Evolutionary conservation across 495 filamentous ascomycete species (phyloP).

Genomic region (Talaromyces borbonicus): DNA sequence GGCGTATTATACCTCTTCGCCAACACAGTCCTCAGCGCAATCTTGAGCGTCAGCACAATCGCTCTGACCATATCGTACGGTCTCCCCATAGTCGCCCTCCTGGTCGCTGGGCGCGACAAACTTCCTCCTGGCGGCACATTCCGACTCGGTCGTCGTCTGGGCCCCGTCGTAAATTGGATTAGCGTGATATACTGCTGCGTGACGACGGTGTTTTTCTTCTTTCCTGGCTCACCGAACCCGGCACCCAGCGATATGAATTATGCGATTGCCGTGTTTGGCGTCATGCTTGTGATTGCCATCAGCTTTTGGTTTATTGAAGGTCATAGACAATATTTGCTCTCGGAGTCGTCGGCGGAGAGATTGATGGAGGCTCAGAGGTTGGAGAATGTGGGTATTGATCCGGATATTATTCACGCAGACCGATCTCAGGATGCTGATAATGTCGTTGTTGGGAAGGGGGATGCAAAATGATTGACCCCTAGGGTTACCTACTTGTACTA

Average conservation of each 20-base stretch:
- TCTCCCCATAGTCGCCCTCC: slow-evolving; percentile 27
- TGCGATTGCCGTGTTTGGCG: slow-evolving; percentile 38
- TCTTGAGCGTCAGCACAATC: slow-evolving; percentile 37
- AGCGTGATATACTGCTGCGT: slow-evolving; percentile 32
- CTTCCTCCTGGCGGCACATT: slow-evolving; percentile 28
- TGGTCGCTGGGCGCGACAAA: slow-evolving; percentile 30
- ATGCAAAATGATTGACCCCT: background rate
- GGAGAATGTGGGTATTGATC: slow-evolving; percentile 19
- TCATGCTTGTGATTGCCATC: slow-evolving; percentile 35
- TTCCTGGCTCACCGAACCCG: slow-evolving; percentile 29
- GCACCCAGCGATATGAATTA: slow-evolving; percentile 35
- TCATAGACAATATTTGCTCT: slow-evolving; percentile 25
- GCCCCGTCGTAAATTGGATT: slow-evolving; percentile 24
- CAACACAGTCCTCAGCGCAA: slow-evolving; percentile 34
- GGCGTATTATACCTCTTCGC: slow-evolving; percentile 38
- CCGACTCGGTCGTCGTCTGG: slow-evolving; percentile 24
- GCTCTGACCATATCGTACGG: slow-evolving; percentile 37
- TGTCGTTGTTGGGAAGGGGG: background rate
- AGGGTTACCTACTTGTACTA: background rate
- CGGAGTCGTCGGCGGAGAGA: slow-evolving; percentile 30
- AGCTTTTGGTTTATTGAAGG: slow-evolving; percentile 34
- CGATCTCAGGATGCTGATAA: background rate
- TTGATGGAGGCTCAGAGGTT: slow-evolving; percentile 33
- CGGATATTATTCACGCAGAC: background rate
- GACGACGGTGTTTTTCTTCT: slow-evolving; percentile 37